A percentile compares a stretch with the other conserved stretches of the same genome.
Evolutionary conservation across 768 basidiomycete species (phyloP).

Genomic region (Tricholoma flavovirens): DNA sequence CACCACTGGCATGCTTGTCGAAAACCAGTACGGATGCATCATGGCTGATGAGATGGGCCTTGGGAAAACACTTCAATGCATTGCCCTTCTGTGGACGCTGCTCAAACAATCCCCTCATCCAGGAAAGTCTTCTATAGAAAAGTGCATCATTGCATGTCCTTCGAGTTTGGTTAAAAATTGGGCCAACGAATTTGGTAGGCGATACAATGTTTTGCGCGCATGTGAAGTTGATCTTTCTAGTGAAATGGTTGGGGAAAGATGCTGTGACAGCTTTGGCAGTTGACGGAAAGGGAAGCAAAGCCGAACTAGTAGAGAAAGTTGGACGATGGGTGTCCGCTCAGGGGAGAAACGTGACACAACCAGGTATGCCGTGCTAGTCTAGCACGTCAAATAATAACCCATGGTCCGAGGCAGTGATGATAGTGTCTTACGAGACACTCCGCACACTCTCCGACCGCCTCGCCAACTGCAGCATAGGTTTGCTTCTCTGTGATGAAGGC

Average conservation of each 20-base stretch:
- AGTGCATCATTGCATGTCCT: conserved; percentile 96
- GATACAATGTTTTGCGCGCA: background rate
- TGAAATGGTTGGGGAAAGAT: conserved; percentile 92
- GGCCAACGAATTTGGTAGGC: conserved; percentile 90
- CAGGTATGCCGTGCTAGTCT: conserved; percentile 48
- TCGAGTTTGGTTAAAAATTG: conserved; percentile 97
- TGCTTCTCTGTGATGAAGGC: conserved; percentile 96
- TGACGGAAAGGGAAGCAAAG: conserved; percentile 89
- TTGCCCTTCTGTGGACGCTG: conserved; percentile 91
- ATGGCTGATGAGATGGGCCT: conserved; percentile 99
- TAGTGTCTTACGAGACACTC: conserved; percentile 96
- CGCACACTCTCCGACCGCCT: conserved; percentile 75
- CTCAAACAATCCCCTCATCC: conserved; percentile 91
- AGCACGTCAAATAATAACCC: background rate
- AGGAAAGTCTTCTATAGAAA: conserved; percentile 86
- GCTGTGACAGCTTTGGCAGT: conserved; percentile 79
- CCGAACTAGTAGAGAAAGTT: conserved; percentile 72
- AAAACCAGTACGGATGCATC: conserved; percentile 91
- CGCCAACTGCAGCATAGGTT: conserved; percentile 74
- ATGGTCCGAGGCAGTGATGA: conserved; percentile 67
- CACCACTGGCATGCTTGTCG: conserved; percentile 87
- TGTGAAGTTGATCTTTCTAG: conserved; percentile 32
- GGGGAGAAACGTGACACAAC: conserved; percentile 87
- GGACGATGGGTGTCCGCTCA: conserved; percentile 84
- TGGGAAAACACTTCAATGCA: conserved; percentile 95